Evolutionary conservation across 352 stramenopile species (phyloP).

Genomic region (Phytopythium boreale): DNA sequence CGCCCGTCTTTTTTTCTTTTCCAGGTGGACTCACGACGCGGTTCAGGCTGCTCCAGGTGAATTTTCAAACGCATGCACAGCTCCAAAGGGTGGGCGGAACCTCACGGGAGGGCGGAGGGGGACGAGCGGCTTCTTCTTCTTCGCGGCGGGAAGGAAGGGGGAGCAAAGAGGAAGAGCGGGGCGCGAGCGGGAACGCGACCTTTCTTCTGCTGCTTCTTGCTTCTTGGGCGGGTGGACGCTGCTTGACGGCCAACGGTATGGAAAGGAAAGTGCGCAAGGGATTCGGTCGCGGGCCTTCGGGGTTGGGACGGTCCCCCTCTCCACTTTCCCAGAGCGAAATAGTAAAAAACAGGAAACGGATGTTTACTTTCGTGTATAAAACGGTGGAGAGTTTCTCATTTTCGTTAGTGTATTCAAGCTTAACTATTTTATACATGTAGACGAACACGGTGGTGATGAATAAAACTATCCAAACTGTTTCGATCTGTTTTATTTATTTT

Average conservation of each 20-base stretch:
- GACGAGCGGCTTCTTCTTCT: background rate
- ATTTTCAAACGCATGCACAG: slow-evolving; percentile 90
- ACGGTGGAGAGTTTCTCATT: no score
- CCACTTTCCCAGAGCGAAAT: background rate
- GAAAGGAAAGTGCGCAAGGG: background rate
- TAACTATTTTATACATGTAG: background rate
- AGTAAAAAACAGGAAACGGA: background rate
- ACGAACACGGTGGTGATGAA: background rate
- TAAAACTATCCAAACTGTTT: background rate
- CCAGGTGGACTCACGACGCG: slow-evolving; percentile 63
- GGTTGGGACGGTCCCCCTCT: background rate
- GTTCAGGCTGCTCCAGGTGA: slow-evolving; percentile 67
- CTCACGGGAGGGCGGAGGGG: slow-evolving; percentile 8
- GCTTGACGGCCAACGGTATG: slow-evolving; percentile 8
- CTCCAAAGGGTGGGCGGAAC: slow-evolving; percentile 25
- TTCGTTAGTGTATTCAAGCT: background rate
- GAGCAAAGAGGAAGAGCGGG: background rate
- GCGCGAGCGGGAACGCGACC: no score
- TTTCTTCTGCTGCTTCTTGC: no score
- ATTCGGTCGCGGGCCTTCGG: no score
- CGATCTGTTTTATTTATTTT: background rate
- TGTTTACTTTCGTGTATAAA: no score
- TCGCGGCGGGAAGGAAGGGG: background rate
- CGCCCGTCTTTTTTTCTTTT: slow-evolving; percentile 67
- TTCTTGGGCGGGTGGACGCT: background rate